Conservation (phyloP, 73 alveolate species). For the Breviolum minutum region DNA sequence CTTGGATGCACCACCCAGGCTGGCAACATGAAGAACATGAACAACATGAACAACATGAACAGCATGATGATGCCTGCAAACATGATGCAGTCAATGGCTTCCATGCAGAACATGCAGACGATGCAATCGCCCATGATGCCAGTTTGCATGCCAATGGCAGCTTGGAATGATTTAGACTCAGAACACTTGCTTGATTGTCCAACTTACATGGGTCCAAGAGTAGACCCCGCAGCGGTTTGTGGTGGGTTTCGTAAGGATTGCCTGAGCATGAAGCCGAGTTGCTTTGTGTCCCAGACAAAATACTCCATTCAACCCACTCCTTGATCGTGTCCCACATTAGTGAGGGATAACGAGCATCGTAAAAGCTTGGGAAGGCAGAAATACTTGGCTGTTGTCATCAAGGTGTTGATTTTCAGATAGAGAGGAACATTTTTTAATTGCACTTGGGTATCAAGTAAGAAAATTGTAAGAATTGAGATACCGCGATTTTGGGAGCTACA, state of each 20-base stretch:
- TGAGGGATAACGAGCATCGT: too few relatives aligned
- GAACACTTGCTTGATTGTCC: not conserved
- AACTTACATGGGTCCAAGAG: not conserved
- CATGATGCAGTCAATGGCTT: slow-evolving; percentile 62
- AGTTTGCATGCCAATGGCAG: slow-evolving; percentile 82
- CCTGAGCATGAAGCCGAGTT: not conserved
- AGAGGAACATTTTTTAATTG: not conserved
- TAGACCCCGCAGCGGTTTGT: not conserved
- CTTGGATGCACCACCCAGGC: not conserved
- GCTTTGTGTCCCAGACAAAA: too few relatives aligned
- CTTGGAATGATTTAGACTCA: not conserved
- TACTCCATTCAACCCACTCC: too few relatives aligned
- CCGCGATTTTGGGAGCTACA: too few relatives aligned
- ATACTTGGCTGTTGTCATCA: too few relatives aligned
- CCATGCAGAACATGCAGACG: slow-evolving; percentile 47
- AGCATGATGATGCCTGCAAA: not conserved
- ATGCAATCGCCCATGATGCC: slow-evolving; percentile 60
- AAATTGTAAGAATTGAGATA: too few relatives aligned
- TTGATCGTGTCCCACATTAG: too few relatives aligned
- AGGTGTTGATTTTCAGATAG: too few relatives aligned
- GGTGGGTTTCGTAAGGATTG: not conserved
- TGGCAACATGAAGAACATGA: slow-evolving; percentile 29
- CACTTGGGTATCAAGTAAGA: not conserved
- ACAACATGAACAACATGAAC: slow-evolving; percentile 49
- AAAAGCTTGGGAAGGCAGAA: too few relatives aligned